Conservation (phyloP, 1,284 basidiomycete genomes). For the Austroboletus novae-zelandiae region DNA sequence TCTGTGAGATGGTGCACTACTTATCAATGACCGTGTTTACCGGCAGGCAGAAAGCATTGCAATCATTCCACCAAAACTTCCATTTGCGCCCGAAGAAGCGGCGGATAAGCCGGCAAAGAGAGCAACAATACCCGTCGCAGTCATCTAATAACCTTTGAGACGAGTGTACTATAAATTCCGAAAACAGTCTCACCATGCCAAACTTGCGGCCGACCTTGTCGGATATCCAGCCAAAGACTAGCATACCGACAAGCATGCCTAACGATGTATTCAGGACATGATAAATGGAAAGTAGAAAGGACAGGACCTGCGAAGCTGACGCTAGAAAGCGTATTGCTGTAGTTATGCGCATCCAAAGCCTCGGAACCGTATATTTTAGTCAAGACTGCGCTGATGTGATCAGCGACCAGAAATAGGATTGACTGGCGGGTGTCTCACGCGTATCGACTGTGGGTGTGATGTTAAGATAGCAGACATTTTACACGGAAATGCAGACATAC, state of each 20-base stretch:
- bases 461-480: slow-evolving; percentile 4
- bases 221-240: slow-evolving; percentile 73
- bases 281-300: neutral
- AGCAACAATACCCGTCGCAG: slow-evolving; percentile 74
- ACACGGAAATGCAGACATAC: slow-evolving; percentile 39
- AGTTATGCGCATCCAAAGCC: slow-evolving; percentile 47
- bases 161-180: neutral
- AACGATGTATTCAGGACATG: neutral
- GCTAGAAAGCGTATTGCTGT: slow-evolving; percentile 62
- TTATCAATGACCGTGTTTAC: slow-evolving; percentile 34
- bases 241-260: slow-evolving; percentile 77
- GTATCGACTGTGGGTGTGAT: slow-evolving; percentile 42
- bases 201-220: slow-evolving; percentile 88
- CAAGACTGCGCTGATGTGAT: slow-evolving; percentile 46
- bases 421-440: slow-evolving; percentile 37
- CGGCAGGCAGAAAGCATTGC: slow-evolving; percentile 80
- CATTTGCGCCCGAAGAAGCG: slow-evolving; percentile 78
- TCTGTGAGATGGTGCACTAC: neutral
- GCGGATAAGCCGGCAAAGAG: slow-evolving; percentile 82
- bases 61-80: slow-evolving; percentile 68
- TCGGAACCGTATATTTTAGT: slow-evolving; percentile 61
- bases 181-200: slow-evolving; percentile 61
- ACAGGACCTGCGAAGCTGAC: slow-evolving; percentile 69
- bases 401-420: neutral
- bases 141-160: slow-evolving; percentile 49